phyloP scores from a whole-genome alignment of 805 yeast genomes.

The Candida ascalaphidarum region DNA sequence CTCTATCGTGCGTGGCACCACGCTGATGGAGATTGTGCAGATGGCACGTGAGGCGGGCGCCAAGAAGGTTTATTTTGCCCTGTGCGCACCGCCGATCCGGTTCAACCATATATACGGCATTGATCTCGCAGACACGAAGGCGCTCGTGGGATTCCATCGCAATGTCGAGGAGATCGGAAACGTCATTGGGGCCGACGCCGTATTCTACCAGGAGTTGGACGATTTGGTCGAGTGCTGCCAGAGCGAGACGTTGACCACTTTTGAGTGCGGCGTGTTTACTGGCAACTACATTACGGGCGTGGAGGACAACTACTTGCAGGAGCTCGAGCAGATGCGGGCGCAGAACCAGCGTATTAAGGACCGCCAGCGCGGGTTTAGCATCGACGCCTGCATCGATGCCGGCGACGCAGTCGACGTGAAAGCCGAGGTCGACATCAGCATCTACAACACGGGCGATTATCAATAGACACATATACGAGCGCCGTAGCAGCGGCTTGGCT shows the following conservation, averaged over 20 bases:
- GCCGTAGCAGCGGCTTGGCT: no score
- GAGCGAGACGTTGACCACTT: conserved; percentile 44
- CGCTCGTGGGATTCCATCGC: conserved; percentile 80
- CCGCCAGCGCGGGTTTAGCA: conserved; percentile 30
- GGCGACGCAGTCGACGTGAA: conserved; percentile 56
- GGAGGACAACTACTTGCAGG: conserved; percentile 72
- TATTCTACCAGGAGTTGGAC: conserved; percentile 77
- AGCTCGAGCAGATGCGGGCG: conserved; percentile 77
- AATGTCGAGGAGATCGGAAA: conserved; percentile 66
- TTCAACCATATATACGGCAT: conserved; percentile 95
- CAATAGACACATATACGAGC: no score
- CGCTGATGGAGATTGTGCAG: conserved; percentile 89
- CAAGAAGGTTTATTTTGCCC: conserved; percentile 86
- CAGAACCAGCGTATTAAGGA: conserved; percentile 52
- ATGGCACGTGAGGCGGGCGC: conserved; percentile 99
- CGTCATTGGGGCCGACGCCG: conserved; percentile 83
- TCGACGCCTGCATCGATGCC: conserved; percentile 32
- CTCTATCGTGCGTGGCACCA: conserved; percentile 95
- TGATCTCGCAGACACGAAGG: conserved; percentile 91
- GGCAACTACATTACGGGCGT: conserved; percentile 94
- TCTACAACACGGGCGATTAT: conserved; percentile 51
- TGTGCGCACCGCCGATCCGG: conserved; percentile 98
- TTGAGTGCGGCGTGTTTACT: conserved; percentile 95
- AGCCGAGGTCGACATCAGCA: conserved; percentile 62
- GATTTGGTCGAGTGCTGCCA: conserved; percentile 79